Percentiles rank a stretch among this genome's conserved stretches.
Evolutionary conservation across 495 filamentous ascomycete species (phyloP).

Genomic region (Hypoxylon rickii): DNA sequence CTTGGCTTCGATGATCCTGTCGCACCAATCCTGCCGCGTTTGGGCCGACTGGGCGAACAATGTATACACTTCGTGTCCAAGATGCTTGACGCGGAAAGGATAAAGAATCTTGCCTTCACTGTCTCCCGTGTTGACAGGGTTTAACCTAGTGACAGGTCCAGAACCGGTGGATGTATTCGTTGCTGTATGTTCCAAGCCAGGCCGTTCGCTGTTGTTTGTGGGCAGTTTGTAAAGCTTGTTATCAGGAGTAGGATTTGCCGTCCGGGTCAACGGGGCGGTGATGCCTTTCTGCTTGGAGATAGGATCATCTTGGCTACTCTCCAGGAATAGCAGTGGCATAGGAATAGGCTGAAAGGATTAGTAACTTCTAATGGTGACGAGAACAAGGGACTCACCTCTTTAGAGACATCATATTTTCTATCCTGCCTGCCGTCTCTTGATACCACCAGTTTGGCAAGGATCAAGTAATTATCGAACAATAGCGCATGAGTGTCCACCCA

Average conservation of each 20-base stretch:
- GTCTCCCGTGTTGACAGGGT: constrained; percentile 52
- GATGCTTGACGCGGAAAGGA: constrained; percentile 94
- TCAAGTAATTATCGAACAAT: constrained; percentile 95
- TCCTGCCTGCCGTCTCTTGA: constrained; percentile 72
- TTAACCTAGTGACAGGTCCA: constrained; percentile 54
- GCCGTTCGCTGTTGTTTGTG: constrained; percentile 55
- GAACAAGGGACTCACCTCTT: constrained; percentile 62
- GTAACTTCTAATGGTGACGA: not conserved
- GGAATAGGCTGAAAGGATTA: constrained; percentile 73
- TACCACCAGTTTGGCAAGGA: constrained; percentile 80
- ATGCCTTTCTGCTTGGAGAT: constrained; percentile 87
- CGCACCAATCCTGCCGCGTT: constrained; percentile 85
- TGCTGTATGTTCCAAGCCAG: constrained; percentile 65
- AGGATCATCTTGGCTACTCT: constrained; percentile 88
- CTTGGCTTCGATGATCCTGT: constrained; percentile 92
- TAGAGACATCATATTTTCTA: constrained; percentile 93
- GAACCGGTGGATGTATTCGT: constrained; percentile 57
- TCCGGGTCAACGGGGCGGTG: constrained; percentile 62
- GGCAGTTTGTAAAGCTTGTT: constrained; percentile 56
- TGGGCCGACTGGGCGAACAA: constrained; percentile 78
- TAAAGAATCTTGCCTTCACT: constrained; percentile 81
- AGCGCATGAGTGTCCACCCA: constrained; percentile 93
- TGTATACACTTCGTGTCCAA: constrained; percentile 88
- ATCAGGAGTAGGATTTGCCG: constrained; percentile 52
- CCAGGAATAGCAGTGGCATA: constrained; percentile 91